Base-by-base conservation (phyloP, 805 yeast species). In the Candida maris region DNA sequence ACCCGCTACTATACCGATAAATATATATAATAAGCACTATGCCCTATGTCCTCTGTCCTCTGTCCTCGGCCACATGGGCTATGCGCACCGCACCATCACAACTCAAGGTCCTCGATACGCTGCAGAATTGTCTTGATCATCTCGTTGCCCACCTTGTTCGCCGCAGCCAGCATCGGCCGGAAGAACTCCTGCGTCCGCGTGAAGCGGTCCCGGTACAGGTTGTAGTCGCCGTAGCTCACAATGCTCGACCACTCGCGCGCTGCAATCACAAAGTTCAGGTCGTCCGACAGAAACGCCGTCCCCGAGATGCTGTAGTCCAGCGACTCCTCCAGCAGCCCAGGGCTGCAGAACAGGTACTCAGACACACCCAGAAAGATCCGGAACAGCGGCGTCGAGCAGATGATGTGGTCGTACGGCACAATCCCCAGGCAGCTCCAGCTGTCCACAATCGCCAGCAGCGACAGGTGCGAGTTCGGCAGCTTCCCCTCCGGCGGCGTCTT, bases 401-500 rank as follows among this genome's bases (percentile, higher is more conserved):
- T 89, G 64, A 91, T 89, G 61, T 93, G 98, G 58, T 91, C 96
- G 55, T 93, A 91, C 4, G 98, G 98, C 23, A 84, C 81, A 27
- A 93, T 87, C 1, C 82, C 83, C 28, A 86, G 63, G 45, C 79
- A 80, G 52, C 73, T 76, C 98, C 98, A 93, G 54, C 93, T 81
- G 61, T 93, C 97, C 2, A 86, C 97, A 31, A 93, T 88, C 1
- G 95, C 94, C 38, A 93, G 63, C 25, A 93, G 62, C 1, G 96
- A 84, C 32, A 93, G 65, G 59, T 93, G 98, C 3, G 96, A 85
- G 58, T 93, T 93, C 30, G 94, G 94, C 38, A 78, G 72, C 42
- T 72, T 60, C 20, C 76, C 76, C 6, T 73, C 79, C 2, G 85
- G 87, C 1, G 86, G 86, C 17, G 70, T 73, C 44, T 79, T 80